Evolutionary conservation across 1,284 basidiomycete species (phyloP).

Genomic region (Sphagnurus paluster): DNA sequence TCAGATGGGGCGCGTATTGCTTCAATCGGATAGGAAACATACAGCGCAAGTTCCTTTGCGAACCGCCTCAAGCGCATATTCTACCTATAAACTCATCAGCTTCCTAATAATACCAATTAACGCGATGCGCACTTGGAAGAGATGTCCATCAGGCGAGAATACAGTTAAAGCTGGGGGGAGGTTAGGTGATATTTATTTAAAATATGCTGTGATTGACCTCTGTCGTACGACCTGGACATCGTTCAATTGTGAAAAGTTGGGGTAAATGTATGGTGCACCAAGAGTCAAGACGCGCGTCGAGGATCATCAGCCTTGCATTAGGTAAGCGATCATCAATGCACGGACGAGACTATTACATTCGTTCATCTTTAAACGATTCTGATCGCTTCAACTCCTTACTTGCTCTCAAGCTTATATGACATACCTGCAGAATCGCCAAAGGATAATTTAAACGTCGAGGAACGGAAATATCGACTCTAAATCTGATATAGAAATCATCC

Average conservation of each 20-base stretch:
- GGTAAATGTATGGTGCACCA: constrained; percentile 8
- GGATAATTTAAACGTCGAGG: constrained; percentile 5
- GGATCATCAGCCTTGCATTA: not conserved
- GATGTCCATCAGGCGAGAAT: constrained; percentile 93
- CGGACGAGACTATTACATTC: not conserved
- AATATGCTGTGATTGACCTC: constrained; percentile 46
- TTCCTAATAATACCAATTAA: constrained; percentile 5
- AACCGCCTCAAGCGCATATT: constrained; percentile 97
- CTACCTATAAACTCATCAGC: constrained; percentile 63
- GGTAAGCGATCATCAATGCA: not conserved
- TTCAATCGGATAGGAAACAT: constrained; percentile 28
- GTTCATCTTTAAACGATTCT: too few species aligned
- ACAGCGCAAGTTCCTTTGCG: constrained; percentile 97
- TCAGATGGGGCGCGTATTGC: not conserved
- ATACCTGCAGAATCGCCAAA: not conserved
- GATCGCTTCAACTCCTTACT: too few species aligned
- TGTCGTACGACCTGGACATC: constrained; percentile 81
- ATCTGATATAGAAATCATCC: constrained; percentile 12
- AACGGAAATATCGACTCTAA: not conserved
- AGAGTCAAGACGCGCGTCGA: constrained; percentile 55
- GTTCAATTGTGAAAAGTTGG: constrained; percentile 19
- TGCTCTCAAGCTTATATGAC: too few species aligned
- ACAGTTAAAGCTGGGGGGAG: constrained; percentile 76
- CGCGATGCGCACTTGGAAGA: constrained; percentile 72
- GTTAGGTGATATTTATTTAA: not conserved